Evolutionary conservation across 345 rosid genomes (phyloP).

Genomic region (Viola odorata): DNA sequence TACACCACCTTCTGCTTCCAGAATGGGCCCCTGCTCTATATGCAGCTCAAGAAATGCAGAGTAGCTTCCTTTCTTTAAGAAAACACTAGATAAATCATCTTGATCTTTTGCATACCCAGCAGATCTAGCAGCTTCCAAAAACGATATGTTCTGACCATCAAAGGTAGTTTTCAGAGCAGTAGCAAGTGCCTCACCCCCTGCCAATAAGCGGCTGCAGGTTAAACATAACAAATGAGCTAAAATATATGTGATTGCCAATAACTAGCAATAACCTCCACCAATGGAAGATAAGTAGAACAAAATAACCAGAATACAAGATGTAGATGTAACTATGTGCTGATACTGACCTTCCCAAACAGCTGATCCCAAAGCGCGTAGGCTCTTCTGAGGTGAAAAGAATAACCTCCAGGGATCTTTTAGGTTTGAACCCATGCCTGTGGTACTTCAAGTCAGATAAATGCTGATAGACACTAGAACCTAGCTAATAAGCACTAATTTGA

Average conservation of each 20-base stretch:
- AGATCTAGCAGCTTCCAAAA: constrained; percentile 71
- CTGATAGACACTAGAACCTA: constrained; percentile 4
- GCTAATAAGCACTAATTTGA: neutral
- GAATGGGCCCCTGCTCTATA: constrained; percentile 92
- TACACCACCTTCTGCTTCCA: constrained; percentile 74
- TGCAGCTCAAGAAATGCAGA: constrained; percentile 87
- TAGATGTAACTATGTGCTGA: neutral
- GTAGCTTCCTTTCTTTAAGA: constrained; percentile 60
- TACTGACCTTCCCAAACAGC: constrained; percentile 91
- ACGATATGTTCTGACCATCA: constrained; percentile 71
- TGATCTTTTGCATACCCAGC: constrained; percentile 66
- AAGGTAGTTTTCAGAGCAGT: constrained; percentile 51
- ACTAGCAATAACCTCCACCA: neutral
- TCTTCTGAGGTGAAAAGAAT: constrained; percentile 91
- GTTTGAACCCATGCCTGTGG: constrained; percentile 74
- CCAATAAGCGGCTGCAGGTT: constrained; percentile 68
- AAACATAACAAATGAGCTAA: constrained; percentile 15
- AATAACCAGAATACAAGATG: neutral
- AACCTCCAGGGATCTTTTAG: constrained; percentile 78
- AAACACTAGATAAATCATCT: constrained; percentile 55
- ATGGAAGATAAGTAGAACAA: constrained; percentile 4
- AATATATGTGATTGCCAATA: constrained; percentile 2
- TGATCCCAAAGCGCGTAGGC: constrained; percentile 90
- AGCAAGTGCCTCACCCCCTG: constrained; percentile 59
- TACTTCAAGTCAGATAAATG: constrained; percentile 14